Base-by-base conservation (phyloP, 805 yeast genomes). In the Suhomyces pyralidae region DNA sequence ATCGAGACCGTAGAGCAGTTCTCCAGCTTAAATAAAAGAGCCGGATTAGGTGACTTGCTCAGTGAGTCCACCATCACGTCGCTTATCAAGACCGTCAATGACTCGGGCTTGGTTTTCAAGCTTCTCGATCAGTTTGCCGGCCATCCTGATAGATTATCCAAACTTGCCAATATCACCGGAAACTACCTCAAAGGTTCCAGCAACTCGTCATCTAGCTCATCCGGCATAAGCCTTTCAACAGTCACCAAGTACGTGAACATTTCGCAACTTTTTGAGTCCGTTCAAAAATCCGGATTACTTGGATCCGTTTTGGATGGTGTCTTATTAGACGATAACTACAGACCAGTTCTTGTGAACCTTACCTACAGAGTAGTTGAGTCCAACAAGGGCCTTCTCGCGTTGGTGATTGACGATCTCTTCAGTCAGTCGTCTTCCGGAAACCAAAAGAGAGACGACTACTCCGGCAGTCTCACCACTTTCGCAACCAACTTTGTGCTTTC, bases 101-200 rank as follows among this genome's bases (percentile, higher is more conserved):
- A 49, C 12, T 61, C 77, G 0, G 74, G 73, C 22, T 54, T 75
- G 20, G 54, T 75, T 40, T 75, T 67, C 58, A 57, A 56, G 12
- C 63, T 64, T n/a, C 63, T 75, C 47, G 76, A 75, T 52, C 66
- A 62, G 28, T 61, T 70, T 20, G 74, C 73, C 4, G 70, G 62
- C 40, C 57, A 63, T 53, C 70, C 73, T 7, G 46, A 49, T 9
- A 54, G 70, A 45, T 62, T 73, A 44, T 55, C 58, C 47, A 50
- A 50, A 45, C 49, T 74, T 42, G 71, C 74, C 24, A 73, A 74
- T 49, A 26, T 55, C 17, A 73, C 78, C n/a, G 65, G 61, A 1
- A 54, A 38, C 24, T 46, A 64, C 5, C 44, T 70, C 25, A 44
- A 56, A 19, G 32, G 43, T 7, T 28, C 49, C 17, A 45, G 34